Evolutionary conservation across 2,329 filamentous ascomycete species (phyloP).

Genomic region (Pyricularia sp.): DNA sequence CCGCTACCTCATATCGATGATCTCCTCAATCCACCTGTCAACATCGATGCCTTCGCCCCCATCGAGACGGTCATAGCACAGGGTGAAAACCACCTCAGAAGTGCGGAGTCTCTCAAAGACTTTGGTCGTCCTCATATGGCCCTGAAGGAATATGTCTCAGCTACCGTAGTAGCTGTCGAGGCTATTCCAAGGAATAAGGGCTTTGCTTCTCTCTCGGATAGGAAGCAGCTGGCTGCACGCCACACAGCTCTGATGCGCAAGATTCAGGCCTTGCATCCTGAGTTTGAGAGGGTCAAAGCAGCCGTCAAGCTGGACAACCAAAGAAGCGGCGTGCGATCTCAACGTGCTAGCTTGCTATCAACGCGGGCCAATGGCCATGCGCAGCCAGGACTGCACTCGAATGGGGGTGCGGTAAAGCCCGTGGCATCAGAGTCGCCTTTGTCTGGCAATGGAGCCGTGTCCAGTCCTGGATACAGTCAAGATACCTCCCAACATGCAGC

Average conservation of each 20-base stretch:
- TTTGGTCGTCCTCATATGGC: conserved; percentile 64
- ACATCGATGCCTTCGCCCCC: conserved; percentile 38
- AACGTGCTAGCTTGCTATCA: conserved; percentile 10
- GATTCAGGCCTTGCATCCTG: conserved; percentile 34
- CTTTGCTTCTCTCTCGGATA: conserved; percentile 52
- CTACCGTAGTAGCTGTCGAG: conserved; percentile 69
- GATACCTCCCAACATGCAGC: conserved; percentile 10
- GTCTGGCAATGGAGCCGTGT: not conserved
- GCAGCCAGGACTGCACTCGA: not conserved
- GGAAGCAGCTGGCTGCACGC: conserved; percentile 33
- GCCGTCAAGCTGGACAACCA: conserved; percentile 55
- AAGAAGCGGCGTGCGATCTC: conserved; percentile 47
- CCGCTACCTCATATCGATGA: conserved; percentile 45
- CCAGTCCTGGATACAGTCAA: conserved; percentile 12
- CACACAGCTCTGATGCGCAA: conserved; percentile 41
- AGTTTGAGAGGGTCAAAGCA: conserved; percentile 49
- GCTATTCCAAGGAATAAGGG: conserved; percentile 69
- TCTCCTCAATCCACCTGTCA: conserved; percentile 33
- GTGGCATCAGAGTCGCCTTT: not conserved
- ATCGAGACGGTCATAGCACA: conserved; percentile 43
- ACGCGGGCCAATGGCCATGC: not conserved
- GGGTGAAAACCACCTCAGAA: conserved; percentile 43
- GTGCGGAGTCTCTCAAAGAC: conserved; percentile 52
- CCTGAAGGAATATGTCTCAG: conserved; percentile 75
- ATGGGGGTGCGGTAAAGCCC: not conserved